Percentiles rank a stretch among this genome's conserved stretches.
phyloP scores from a whole-genome alignment of 441 rosid genomes.

The Populus hybrid region DNA sequence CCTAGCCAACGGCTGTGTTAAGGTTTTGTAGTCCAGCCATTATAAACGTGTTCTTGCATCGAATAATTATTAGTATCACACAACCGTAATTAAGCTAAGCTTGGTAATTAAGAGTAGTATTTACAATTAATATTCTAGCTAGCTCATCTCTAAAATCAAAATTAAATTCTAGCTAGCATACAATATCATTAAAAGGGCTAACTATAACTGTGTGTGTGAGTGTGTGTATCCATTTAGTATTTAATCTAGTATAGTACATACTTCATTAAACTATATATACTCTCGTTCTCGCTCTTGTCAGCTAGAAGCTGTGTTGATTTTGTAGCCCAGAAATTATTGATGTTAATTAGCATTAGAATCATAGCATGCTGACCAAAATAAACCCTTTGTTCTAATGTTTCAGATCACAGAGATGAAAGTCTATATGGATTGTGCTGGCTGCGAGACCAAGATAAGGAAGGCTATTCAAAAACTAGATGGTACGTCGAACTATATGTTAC shows the following conservation, averaged over 20 bases:
- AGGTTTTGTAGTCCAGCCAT: neutral
- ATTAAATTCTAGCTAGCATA: neutral
- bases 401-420: constrained; percentile 75
- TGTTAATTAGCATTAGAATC: neutral
- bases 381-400: neutral
- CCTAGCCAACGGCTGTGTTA: neutral
- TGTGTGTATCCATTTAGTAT: neutral
- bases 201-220: neutral
- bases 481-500: neutral
- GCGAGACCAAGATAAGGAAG: constrained; percentile 56
- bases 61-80: no score
- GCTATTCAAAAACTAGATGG: constrained; percentile 52
- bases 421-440: constrained; percentile 73
- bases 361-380: neutral
- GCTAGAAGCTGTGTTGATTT: neutral
- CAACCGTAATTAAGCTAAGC: no score
- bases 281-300: neutral
- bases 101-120: no score
- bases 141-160: no score
- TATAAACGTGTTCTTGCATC: neutral
- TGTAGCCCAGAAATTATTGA: neutral
- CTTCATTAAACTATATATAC: neutral
- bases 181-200: neutral
- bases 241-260: neutral
- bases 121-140: no score